Evolutionary conservation across 1,139 yeast genomes (phyloP), one percentile per base, ranked within the genome.

Genomic region (Magnusiomyces ingens): DNA sequence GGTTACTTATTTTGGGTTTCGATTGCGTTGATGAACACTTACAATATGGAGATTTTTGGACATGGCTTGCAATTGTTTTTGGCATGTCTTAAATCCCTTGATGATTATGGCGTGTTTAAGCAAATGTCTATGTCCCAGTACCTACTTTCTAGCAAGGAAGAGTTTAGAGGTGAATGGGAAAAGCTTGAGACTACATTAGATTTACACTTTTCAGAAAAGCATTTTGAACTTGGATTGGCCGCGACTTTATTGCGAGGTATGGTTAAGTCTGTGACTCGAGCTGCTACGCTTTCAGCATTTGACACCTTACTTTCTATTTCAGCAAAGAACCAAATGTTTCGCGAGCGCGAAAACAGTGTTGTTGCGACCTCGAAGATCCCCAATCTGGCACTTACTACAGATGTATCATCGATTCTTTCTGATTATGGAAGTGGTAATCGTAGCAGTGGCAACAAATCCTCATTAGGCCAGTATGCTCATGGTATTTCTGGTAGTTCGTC

Each of bases 1-100:
- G 76, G 81, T 2, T 74, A 77, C 36, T 66, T 87, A 59, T 79
- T 86, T 56, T 89, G 95, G 95, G 72, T 85, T n/a, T 73, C 81
- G 1, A 55, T 76, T 40, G 64, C 72, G 1, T 59, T 77, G 18
- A 57, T 75, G 10, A 71, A 71, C 12, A 55, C 62, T 3, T 52
- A 56, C n/a, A 59, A 57, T 51, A 55, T 55, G 22, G 57, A 55
- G 2, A 50, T 64, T 22, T 65, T 61, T 50, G 54, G 52, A 26
- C 61, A 64, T 55, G 67, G 66, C 3, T 49, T 64, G 41, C 54
- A 56, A n/a, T 48, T 67, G 41, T 47, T 67, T 11, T 63, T 61
- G 32, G 62, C 67, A 1, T 53, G 60, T n/a, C 53, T 67, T 45
- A 58, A 61, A 42, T 58, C 62, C 2, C 47, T 68, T 51, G 71